Percentiles rank a stretch among this genome's conserved stretches.
These are phyloP conservation scores for Colletotrichum sp. DNA, from an alignment of 2,329 filamentous ascomycete genomes.

Conservation along the genomic window DNA sequence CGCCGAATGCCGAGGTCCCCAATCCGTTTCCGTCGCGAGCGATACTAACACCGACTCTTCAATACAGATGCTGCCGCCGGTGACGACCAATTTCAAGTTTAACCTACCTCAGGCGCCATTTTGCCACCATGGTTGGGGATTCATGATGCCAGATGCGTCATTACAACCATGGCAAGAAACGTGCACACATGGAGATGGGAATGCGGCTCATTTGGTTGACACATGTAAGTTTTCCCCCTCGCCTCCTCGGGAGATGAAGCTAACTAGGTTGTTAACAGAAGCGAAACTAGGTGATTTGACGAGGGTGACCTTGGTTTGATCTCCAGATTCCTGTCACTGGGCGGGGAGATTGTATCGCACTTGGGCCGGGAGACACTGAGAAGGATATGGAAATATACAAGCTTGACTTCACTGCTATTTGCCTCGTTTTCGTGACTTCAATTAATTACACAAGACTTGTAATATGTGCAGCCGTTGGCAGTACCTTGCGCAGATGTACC, in stretches of 20 bases:
- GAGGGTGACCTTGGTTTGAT: background rate
- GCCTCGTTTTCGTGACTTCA: background rate
- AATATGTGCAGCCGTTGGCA: background rate
- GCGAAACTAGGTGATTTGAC: background rate
- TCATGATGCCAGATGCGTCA: background rate
- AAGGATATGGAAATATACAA: background rate
- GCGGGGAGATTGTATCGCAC: background rate
- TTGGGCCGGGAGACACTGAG: background rate
- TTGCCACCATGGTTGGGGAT: conserved; percentile 4
- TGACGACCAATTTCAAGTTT: background rate
- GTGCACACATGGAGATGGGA: conserved; percentile 4
- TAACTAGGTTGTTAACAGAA: background rate
- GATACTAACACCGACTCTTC: conserved; percentile 18
- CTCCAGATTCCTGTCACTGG: background rate
- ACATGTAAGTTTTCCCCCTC: background rate
- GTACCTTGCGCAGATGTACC: background rate
- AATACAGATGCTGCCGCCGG: conserved; percentile 1
- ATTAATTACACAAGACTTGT: background rate
- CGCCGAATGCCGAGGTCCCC: conserved; percentile 1
- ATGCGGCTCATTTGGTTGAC: background rate
- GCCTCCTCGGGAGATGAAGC: background rate
- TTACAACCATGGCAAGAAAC: background rate
- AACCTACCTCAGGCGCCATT: background rate
- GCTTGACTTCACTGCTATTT: background rate
- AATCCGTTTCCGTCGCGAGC: conserved; percentile 6